Conservation (phyloP, 1,284 basidiomycete species). For the Ustilago hordei region DNA sequence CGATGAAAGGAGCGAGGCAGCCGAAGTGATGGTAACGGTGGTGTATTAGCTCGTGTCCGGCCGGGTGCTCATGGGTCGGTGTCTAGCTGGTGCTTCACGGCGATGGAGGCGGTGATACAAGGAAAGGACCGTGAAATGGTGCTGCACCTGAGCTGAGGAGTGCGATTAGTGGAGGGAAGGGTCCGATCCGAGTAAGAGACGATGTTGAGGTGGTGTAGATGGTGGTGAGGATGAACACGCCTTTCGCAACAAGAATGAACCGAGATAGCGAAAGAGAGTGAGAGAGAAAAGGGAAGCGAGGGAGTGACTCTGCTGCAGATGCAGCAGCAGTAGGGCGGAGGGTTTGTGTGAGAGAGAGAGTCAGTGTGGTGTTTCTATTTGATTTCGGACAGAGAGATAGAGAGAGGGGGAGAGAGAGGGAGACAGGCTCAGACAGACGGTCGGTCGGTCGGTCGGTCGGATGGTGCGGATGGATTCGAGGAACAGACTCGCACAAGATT, state of each 20-base stretch:
- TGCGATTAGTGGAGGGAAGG: background rate
- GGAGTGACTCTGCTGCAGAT: no score
- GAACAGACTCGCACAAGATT: background rate
- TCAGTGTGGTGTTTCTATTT: background rate
- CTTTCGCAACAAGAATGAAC: background rate
- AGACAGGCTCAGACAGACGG: background rate
- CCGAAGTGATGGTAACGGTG: background rate
- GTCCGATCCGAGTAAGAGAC: background rate
- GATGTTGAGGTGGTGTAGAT: background rate
- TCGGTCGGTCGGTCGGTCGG: slow-evolving; percentile 8
- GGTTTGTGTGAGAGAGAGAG: background rate
- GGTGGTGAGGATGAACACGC: background rate
- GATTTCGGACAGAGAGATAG: background rate
- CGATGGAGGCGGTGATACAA: background rate
- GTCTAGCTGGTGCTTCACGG: background rate
- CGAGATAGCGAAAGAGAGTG: slow-evolving; percentile 4
- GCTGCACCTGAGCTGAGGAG: no score
- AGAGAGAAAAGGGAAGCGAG: background rate
- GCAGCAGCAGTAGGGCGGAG: no score
- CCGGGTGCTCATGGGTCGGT: slow-evolving; percentile 15
- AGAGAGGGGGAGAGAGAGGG: background rate
- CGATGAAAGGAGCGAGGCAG: slow-evolving; percentile 11
- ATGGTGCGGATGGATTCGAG: slow-evolving; percentile 2
- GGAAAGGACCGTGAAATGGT: slow-evolving; percentile 1
- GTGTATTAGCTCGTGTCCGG: slow-evolving; percentile 1